Base-by-base conservation (phyloP, 441 rosid species). In the Corymbia calophylla region DNA sequence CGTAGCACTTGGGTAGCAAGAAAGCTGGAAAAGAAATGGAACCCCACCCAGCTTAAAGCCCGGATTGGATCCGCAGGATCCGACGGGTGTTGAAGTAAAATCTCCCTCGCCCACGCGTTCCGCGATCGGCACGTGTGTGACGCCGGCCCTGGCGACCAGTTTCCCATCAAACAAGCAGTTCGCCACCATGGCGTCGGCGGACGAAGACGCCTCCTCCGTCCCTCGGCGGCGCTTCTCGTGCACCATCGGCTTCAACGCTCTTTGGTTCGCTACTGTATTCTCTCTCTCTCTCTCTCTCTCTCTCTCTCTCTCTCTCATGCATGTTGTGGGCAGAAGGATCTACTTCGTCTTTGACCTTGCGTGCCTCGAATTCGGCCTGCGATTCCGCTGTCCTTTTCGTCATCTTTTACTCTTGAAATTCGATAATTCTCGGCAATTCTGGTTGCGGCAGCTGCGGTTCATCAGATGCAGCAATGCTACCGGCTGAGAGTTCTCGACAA, bases 181-280 rank as follows among this genome's bases (percentile, higher is more conserved):
- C 25, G 29, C 13, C 62, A 56, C 29, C 62, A 56, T 9, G 62
- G 62, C 3, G 1, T 56, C 0, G 6, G 29, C 2, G 13, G 13
- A 91, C 66, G 93, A 95, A 90, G 88, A 86, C 51, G 31, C 21
- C 60, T 51, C 91, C 31, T 90, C 87, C 7, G 3, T 93, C 91
- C 87, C 92, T 27, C 91, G 29, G 86, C 92, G 89, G 89, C 94
- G 93, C 47, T 48, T 94, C 31, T 93, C 97, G 5, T 94, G 97
- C 92, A n/a, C 94, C n/a, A 88, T 90, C 60, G 90, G 91, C 94
- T 97, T 97, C 88, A 94, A 95, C 60, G 98, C 95, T 81, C 97
- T 97, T 86, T 97, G 96, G 96, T 97, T 98, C 91, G 99, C 94
- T 97, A 97, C 90, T 95, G 99, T 97, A 97, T 97, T 6, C 62